Percentiles rank a stretch among this genome's conserved stretches.
Conservation (phyloP, 306 rosid species). For the Cotoneaster glaucophyllus region DNA sequence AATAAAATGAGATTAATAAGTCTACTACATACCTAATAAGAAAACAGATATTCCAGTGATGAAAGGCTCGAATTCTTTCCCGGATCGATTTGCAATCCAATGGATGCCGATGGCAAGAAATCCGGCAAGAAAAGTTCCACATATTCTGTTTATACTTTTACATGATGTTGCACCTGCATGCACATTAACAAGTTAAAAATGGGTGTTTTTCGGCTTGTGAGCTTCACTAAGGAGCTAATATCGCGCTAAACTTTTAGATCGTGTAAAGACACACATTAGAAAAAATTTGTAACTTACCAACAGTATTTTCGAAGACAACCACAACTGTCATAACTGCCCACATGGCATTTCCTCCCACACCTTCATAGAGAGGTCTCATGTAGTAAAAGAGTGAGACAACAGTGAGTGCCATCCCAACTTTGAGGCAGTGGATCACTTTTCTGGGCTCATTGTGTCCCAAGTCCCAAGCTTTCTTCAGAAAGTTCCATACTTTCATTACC, state of each 20-base stretch:
- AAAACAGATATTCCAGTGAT: conserved; percentile 56
- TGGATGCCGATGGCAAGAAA: conserved; percentile 62
- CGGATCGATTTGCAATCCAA: conserved; percentile 60
- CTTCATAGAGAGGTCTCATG: conserved; percentile 65
- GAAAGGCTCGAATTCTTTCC: conserved; percentile 50
- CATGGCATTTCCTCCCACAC: conserved; percentile 76
- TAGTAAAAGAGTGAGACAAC: conserved; percentile 69
- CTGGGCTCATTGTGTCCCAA: conserved; percentile 72
- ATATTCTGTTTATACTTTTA: conserved; percentile 59
- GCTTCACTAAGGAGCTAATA: too few species aligned
- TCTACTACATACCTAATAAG: conserved; percentile 46
- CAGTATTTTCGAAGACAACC: conserved; percentile 59
- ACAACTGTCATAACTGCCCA: conserved; percentile 86
- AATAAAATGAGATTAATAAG: neutral
- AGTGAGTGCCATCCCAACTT: conserved; percentile 76
- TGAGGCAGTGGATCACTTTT: conserved; percentile 65
- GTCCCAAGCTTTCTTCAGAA: conserved; percentile 64
- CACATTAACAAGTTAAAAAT: neutral
- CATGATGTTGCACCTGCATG: conserved; percentile 69
- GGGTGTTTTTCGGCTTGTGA: neutral
- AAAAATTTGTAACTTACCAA: conserved; percentile 34
- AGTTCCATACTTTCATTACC: conserved; percentile 31
- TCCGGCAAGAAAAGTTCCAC: conserved; percentile 71
- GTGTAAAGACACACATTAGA: too few species aligned
- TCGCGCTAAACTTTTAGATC: neutral